Evolutionary conservation across 1,284 basidiomycete species (phyloP).

Genomic region (Earliella scabrosa): DNA sequence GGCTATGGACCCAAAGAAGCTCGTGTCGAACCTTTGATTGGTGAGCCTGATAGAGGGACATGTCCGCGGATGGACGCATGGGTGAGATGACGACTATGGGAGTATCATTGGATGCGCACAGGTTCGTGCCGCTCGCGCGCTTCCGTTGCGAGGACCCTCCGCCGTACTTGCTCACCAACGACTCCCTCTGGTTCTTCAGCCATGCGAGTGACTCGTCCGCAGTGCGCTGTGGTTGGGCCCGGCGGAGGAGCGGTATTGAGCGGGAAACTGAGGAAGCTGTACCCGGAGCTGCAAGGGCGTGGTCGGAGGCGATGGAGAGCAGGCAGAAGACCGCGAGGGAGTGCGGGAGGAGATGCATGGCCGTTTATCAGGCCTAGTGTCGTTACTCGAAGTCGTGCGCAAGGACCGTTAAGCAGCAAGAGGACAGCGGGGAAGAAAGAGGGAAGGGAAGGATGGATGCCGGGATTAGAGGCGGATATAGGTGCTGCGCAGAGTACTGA

Average conservation of each 20-base stretch:
- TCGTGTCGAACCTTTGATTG: slow-evolving; percentile 35
- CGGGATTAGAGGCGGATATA: no score
- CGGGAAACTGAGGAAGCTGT: slow-evolving; percentile 15
- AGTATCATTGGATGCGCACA: slow-evolving; percentile 32
- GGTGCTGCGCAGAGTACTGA: no score
- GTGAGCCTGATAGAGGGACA: slow-evolving; percentile 25
- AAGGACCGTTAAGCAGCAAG: background rate
- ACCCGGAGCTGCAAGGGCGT: slow-evolving; percentile 28
- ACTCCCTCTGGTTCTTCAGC: slow-evolving; percentile 28
- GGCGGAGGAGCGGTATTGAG: slow-evolving; percentile 29
- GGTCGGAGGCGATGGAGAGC: slow-evolving; percentile 22
- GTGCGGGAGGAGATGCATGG: slow-evolving; percentile 27
- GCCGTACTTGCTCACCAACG: slow-evolving; percentile 34
- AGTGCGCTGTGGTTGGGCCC: slow-evolving; percentile 14
- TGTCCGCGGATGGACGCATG: background rate
- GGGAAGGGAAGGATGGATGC: slow-evolving; percentile 17
- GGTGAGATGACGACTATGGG: background rate
- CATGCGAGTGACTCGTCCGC: slow-evolving; percentile 13
- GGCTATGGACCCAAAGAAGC: slow-evolving; percentile 47
- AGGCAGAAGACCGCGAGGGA: slow-evolving; percentile 28
- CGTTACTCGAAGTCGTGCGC: no score
- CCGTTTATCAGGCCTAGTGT: background rate
- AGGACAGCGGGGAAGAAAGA: slow-evolving; percentile 16
- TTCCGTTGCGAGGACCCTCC: slow-evolving; percentile 21
- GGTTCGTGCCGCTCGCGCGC: slow-evolving; percentile 34